These are phyloP conservation scores for Sicyos baderoa DNA, from an alignment of 306 rosid genomes.

Conservation along the genomic window DNA sequence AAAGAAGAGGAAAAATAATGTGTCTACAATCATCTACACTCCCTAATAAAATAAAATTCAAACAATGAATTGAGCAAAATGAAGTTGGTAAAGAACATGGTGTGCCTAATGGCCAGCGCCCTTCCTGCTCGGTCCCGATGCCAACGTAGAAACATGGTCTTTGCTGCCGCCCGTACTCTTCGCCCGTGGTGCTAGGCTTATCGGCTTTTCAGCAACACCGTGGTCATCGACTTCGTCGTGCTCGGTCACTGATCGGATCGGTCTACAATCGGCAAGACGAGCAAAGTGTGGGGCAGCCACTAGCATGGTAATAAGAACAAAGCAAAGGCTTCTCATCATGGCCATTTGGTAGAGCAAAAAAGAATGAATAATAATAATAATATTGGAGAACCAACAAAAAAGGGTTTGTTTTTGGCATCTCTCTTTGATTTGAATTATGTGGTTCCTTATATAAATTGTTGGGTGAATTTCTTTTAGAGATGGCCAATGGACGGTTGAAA, in stretches of 20 bases:
- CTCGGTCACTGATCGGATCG: background rate
- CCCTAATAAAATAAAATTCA: background rate
- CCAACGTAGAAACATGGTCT: conserved; percentile 34
- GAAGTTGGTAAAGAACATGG: background rate
- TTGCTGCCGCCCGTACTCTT: background rate
- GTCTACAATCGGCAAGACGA: background rate
- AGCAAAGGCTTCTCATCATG: background rate
- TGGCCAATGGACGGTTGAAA: background rate
- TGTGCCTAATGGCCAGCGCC: conserved; percentile 64
- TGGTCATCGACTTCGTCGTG: background rate
- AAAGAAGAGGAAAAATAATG: background rate
- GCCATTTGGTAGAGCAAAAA: background rate
- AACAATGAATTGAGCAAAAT: background rate
- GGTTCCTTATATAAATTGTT: background rate
- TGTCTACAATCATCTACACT: conserved; percentile 3
- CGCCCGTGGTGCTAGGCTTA: background rate
- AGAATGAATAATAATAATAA: background rate
- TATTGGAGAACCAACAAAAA: background rate
- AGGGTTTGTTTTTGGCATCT: background rate
- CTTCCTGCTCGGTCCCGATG: conserved; percentile 77
- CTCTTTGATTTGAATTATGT: background rate
- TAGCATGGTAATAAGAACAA: background rate
- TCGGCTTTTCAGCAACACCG: background rate
- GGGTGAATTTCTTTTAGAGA: background rate
- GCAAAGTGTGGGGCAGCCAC: background rate